Conservation (phyloP, 2,329 filamentous ascomycete genomes). For the Hypomyces rosellus region DNA sequence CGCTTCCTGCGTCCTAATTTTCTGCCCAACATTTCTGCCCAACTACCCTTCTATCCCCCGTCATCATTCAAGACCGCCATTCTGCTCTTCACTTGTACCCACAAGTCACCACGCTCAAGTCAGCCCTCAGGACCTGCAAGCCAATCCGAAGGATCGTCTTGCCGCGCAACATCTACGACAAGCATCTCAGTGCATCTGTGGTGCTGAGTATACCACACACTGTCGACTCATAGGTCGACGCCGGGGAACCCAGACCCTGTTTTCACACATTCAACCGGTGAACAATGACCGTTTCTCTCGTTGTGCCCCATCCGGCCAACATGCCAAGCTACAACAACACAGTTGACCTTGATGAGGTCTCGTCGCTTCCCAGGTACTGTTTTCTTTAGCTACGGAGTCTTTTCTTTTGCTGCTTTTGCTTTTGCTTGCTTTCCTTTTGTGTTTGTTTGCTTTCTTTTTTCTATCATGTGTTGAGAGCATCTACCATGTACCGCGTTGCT, state of each 20-base stretch:
- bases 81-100: slow-evolving; percentile 19
- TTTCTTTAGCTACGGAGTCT: slow-evolving; percentile 32
- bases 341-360: slow-evolving; percentile 53
- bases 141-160: slow-evolving; percentile 12
- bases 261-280: slow-evolving; percentile 28
- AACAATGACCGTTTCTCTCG: slow-evolving; percentile 44
- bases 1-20: slow-evolving; percentile 25
- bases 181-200: slow-evolving; percentile 19
- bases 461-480: slow-evolving; percentile 19
- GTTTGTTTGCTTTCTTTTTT: slow-evolving; percentile 22
- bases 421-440: slow-evolving; percentile 20
- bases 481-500: slow-evolving; percentile 23
- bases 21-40: slow-evolving; percentile 37
- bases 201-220: slow-evolving; percentile 12
- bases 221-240: slow-evolving; percentile 21
- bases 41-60: slow-evolving; percentile 21
- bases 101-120: slow-evolving; percentile 13
- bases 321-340: slow-evolving; percentile 49
- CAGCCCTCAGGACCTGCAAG: slow-evolving; percentile 11
- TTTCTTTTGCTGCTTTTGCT: slow-evolving; percentile 30
- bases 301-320: slow-evolving; percentile 40
- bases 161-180: slow-evolving; percentile 22
- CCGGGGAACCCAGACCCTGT: slow-evolving; percentile 23
- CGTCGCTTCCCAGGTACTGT: slow-evolving; percentile 57
- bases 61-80: slow-evolving; percentile 13